Evolutionary conservation across 768 basidiomycete species (phyloP).

Genomic region (Ramaria sp.): DNA sequence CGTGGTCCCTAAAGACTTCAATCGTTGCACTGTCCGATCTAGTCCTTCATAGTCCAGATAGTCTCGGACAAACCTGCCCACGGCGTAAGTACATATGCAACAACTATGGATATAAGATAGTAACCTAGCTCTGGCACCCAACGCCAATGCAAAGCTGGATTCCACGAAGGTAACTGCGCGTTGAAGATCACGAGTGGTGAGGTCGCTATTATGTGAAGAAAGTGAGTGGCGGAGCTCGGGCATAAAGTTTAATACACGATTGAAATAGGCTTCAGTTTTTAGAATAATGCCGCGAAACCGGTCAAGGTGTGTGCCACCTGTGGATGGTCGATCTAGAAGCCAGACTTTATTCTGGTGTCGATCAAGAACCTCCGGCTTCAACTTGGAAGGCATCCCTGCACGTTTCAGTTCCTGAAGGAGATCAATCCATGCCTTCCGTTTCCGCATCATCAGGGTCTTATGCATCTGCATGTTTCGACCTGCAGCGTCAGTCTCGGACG

Average conservation of each 20-base stretch:
- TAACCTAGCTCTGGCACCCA: conserved; percentile 55
- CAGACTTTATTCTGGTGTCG: conserved; percentile 45
- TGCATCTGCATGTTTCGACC: conserved; percentile 39
- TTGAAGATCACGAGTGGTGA: conserved; percentile 80
- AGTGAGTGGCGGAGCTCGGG: conserved; percentile 55
- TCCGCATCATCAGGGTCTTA: conserved; percentile 70
- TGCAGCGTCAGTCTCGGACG: conserved; percentile 31
- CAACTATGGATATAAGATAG: conserved; percentile 15
- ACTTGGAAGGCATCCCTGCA: conserved; percentile 59
- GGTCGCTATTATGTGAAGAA: conserved; percentile 64
- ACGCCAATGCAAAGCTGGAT: conserved; percentile 58
- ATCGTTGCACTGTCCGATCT: not conserved
- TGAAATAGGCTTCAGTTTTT: conserved; percentile 52
- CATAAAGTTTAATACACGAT: conserved; percentile 51
- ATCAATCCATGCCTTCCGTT: conserved; percentile 86
- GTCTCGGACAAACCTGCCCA: not conserved
- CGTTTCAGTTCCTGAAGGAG: conserved; percentile 80
- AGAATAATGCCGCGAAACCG: conserved; percentile 18
- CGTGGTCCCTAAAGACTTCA: not conserved
- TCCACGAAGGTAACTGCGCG: conserved; percentile 71
- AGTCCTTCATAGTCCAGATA: not conserved
- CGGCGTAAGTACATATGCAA: not conserved
- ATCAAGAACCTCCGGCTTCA: conserved; percentile 59
- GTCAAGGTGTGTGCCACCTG: conserved; percentile 18
- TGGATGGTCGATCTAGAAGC: conserved; percentile 51